Evolutionary conservation across 179 eudicot genomes (phyloP), one percentile per base, ranked within the genome.

Genomic region (Sideroxylon spinosum): DNA sequence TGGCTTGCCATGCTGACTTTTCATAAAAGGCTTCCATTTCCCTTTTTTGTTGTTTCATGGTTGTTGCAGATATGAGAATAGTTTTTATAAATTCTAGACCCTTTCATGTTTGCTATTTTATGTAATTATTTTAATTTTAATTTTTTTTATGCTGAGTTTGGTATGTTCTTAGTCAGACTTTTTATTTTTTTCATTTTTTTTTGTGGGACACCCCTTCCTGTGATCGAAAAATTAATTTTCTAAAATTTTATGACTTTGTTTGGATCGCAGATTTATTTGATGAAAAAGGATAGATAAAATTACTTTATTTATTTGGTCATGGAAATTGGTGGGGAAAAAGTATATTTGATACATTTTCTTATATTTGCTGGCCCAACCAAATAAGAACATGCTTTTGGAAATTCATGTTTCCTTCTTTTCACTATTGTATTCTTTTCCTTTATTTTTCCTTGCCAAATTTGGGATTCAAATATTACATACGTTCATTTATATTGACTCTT

Each of bases 11-110:
- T 37, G 23, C 17, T 13, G 62, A 48, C 50, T 76, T n/a, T 26
- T 25, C 32, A 66, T 46, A 53, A 77, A 55, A 28, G 64, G 65
- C 53, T 53, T 67, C 68, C 65, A 66, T 65, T 50, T 26, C 28
- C 55, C 46, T 78, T 16, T 16, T 32, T 29, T 57, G 23, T 19
- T 52, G 68, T 57, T 74, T 12, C 77, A 32, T n/a, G 23, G 44
- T 0, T 60, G 60, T 20, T n/a, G 25, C 20, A 7, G 22, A 60
- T n/a, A 55, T 55, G 20, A 7, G 65, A 22, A 60, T 60, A 60
- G 65, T 60, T 60, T 0, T n/a, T 6, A 60, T 1, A 37, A 60
- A 1, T 60, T n/a, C 23, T 60, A n/a, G 23, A 20, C 20, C 11
- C 65, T 37, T 37, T 37, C 44, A 37, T 37, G 44, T 37, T 37